Conservation (phyloP, 2,329 filamentous ascomycete species). For the Pseudopithomyces chartarum region DNA sequence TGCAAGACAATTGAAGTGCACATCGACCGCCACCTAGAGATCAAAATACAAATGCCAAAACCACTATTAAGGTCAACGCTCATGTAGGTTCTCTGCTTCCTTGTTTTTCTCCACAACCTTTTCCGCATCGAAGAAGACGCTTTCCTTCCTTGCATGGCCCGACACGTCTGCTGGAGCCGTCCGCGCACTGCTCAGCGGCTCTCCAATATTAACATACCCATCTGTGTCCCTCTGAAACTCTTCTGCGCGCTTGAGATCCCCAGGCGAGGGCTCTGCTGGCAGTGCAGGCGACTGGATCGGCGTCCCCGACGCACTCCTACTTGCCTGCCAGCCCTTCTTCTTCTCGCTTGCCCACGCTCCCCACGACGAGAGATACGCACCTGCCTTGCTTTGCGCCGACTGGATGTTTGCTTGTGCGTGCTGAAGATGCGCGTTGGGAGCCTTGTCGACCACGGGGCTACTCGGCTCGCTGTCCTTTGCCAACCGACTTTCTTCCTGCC, state of each 20-base stretch:
- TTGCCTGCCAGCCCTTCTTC: conserved; percentile 52
- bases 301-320: conserved; percentile 21
- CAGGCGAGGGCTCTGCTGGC: conserved; percentile 22
- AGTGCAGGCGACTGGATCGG: conserved; percentile 26
- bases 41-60: not conserved
- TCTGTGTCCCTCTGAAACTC: conserved; percentile 30
- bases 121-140: conserved; percentile 26
- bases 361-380: conserved; percentile 68
- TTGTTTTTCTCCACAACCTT: conserved; percentile 8
- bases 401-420: conserved; percentile 61
- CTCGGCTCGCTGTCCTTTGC: conserved; percentile 39
- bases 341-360: conserved; percentile 74
- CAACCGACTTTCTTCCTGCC: conserved; percentile 61
- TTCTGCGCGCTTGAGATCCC: conserved; percentile 34
- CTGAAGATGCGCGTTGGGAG: conserved; percentile 52
- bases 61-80: not conserved
- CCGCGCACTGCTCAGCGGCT: conserved; percentile 13
- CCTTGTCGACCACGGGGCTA: conserved; percentile 19
- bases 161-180: conserved; percentile 17
- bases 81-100: not conserved
- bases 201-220: conserved; percentile 3
- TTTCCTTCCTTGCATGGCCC: conserved; percentile 11
- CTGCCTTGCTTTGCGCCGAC: conserved; percentile 60
- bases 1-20: conserved; percentile 2
- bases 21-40: not conserved